Evolutionary conservation across 2,329 filamentous ascomycete species (phyloP).

Genomic region (Colletotrichum tabaci): DNA sequence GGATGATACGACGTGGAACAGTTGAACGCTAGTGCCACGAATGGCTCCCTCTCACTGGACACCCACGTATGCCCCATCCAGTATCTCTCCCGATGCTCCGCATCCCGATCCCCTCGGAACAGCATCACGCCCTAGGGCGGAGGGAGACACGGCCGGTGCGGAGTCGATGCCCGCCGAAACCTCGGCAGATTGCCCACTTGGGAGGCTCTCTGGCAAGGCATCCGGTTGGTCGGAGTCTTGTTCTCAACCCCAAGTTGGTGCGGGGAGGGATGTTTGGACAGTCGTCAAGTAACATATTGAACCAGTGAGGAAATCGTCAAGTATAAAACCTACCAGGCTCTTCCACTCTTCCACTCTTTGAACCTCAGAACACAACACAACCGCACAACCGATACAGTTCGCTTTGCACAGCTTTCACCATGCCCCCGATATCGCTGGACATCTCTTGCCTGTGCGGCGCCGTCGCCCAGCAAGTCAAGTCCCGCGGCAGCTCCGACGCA

Average conservation of each 20-base stretch:
- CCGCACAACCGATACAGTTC: no score
- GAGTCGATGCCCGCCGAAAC: slow-evolving; percentile 5
- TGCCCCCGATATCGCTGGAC: background rate
- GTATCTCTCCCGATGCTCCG: background rate
- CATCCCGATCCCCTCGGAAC: background rate
- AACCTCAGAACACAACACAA: background rate
- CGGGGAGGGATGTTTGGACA: background rate
- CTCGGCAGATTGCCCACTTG: background rate
- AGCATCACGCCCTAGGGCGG: background rate
- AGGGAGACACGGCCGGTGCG: background rate
- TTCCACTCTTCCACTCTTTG: background rate
- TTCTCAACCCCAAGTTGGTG: background rate
- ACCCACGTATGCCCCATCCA: background rate
- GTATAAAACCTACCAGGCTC: background rate
- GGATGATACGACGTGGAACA: no score
- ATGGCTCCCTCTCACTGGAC: background rate
- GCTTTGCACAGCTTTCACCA: background rate
- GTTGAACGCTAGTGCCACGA: no score
- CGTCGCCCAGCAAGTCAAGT: slow-evolving; percentile 44
- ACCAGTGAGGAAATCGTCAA: background rate
- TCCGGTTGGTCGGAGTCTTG: slow-evolving; percentile 10
- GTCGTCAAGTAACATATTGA: background rate
- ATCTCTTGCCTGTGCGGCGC: slow-evolving; percentile 50
- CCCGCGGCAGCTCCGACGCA: background rate
- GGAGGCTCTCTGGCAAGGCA: background rate